phyloP scores from a whole-genome alignment of 495 filamentous ascomycete species.

The Trichocladium uniseriatum region DNA sequence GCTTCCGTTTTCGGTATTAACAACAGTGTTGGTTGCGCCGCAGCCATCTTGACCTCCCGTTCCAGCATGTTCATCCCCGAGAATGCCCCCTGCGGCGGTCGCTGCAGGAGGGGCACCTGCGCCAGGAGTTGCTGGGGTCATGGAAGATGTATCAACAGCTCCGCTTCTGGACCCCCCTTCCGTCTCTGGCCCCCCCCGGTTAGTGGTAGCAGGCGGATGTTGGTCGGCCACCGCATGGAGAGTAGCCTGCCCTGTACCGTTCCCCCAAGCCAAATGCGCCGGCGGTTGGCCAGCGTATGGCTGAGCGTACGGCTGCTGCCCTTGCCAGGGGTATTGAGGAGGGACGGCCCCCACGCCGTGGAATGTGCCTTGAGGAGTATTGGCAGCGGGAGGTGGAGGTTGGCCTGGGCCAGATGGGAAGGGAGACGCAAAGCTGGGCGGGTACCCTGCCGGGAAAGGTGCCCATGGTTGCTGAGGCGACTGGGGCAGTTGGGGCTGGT shows the following conservation, averaged over 20 bases:
- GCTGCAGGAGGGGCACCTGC: neutral
- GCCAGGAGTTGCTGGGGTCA: neutral
- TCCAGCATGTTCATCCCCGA: neutral
- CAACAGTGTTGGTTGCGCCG: no score
- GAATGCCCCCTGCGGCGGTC: neutral
- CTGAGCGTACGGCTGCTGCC: neutral
- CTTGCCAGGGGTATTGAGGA: neutral
- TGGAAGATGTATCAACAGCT: neutral
- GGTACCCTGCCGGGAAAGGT: neutral
- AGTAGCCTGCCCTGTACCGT: neutral
- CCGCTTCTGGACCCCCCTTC: neutral
- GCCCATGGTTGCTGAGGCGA: neutral
- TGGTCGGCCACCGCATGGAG: neutral
- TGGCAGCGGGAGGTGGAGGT: neutral
- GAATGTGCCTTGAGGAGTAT: neutral
- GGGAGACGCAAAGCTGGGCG: neutral
- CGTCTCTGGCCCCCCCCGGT: neutral
- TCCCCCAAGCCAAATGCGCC: neutral
- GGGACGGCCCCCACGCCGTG: neutral
- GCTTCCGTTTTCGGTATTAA: no score
- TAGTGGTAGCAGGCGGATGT: neutral
- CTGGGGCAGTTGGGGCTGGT: neutral
- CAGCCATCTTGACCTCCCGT: no score
- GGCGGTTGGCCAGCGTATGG: neutral
- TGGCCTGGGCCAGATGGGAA: neutral